phyloP scores from a whole-genome alignment of 139 green algal species.

The Nannochloris sp. region DNA sequence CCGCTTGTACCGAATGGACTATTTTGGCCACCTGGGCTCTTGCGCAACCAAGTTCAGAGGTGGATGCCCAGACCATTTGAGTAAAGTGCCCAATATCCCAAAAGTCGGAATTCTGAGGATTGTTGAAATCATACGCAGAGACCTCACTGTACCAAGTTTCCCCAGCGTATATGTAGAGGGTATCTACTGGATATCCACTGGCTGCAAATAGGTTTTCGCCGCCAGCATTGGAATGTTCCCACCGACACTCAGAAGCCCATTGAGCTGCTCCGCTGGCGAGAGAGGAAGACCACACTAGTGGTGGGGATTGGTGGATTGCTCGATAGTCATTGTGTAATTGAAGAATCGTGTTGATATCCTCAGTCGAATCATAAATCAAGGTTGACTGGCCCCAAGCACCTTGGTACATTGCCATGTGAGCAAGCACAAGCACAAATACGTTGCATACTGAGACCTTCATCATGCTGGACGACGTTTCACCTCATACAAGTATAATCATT shows the following conservation, averaged over 20 bases:
- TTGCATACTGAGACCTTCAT: too few relatives aligned
- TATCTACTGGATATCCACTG: background rate
- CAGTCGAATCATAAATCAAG: too few relatives aligned
- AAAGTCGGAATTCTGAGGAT: background rate
- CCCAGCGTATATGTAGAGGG: background rate
- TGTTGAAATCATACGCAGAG: background rate
- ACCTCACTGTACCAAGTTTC: background rate
- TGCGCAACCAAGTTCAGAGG: background rate
- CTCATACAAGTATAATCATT: too few relatives aligned
- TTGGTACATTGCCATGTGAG: too few relatives aligned
- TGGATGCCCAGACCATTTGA: background rate
- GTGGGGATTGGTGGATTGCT: background rate
- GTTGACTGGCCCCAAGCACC: too few relatives aligned
- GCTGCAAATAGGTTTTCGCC: background rate
- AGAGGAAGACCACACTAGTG: background rate
- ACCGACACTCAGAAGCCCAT: background rate
- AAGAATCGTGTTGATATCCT: too few relatives aligned
- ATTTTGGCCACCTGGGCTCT: background rate
- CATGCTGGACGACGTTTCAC: too few relatives aligned
- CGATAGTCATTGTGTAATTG: background rate
- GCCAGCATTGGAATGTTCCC: background rate
- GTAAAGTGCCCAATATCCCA: background rate
- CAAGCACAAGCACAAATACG: too few relatives aligned
- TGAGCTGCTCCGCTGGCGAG: background rate
- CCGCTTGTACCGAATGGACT: background rate